Percentiles rank a stretch among this genome's conserved stretches.
Conservation (phyloP, 2,329 filamentous ascomycete genomes). For the Ophiostoma pallidulum region DNA sequence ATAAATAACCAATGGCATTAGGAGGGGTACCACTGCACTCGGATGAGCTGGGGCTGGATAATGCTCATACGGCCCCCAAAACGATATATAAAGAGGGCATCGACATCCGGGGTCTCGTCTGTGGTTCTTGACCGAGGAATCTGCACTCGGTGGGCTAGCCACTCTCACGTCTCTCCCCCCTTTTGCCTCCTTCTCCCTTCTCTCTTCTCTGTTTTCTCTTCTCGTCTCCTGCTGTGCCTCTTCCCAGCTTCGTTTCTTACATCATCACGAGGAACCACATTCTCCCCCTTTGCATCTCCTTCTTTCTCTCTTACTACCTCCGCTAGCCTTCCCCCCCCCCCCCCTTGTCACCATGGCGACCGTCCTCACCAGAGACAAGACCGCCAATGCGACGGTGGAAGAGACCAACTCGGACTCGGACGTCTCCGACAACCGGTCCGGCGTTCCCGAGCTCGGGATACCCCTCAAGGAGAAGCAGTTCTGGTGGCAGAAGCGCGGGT, state of each 20-base stretch:
- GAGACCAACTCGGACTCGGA: slow-evolving; percentile 8
- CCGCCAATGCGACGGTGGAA: not conserved
- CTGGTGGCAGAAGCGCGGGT: slow-evolving; percentile 23
- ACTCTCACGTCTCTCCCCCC: no score
- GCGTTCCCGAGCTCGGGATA: slow-evolving; percentile 22
- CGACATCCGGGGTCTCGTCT: not conserved
- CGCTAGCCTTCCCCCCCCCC: not conserved
- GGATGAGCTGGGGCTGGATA: no score
- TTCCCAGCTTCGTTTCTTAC: no score
- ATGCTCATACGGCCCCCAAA: not conserved
- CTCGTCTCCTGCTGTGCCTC: no score
- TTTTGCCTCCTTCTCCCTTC: no score
- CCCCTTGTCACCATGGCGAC: slow-evolving; percentile 18
- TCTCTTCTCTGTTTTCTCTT: no score
- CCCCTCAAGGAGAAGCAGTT: slow-evolving; percentile 23
- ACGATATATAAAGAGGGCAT: slow-evolving; percentile 1
- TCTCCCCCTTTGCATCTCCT: not conserved
- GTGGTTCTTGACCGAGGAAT: no score
- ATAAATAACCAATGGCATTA: no score
- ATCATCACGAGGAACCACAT: no score
- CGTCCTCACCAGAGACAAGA: slow-evolving; percentile 17
- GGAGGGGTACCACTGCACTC: no score
- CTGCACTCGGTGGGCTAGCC: no score
- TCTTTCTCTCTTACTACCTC: not conserved
- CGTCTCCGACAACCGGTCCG: not conserved